Conservation (phyloP, 345 rosid species). For the Hibiscus tridactylites region DNA sequence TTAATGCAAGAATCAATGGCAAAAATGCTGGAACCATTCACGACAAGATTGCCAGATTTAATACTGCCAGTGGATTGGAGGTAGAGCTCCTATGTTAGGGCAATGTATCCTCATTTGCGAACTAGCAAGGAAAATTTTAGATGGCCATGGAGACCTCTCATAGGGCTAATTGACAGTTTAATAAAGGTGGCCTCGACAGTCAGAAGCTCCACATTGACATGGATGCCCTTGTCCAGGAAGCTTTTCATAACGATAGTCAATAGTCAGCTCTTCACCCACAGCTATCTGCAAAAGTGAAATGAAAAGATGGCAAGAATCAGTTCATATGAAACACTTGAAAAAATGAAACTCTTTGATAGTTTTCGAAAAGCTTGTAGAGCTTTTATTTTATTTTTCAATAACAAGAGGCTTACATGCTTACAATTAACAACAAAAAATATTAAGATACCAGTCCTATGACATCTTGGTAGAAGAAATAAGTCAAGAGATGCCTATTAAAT, state of each 20-base stretch:
- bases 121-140: neutral
- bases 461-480: neutral
- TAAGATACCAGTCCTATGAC: neutral
- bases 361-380: too few relatives aligned
- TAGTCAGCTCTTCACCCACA: slow-evolving; percentile 79
- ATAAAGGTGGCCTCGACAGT: slow-evolving; percentile 56
- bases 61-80: neutral
- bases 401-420: neutral
- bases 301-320: neutral
- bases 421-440: too few relatives aligned
- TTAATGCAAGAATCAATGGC: neutral
- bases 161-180: slow-evolving; percentile 7
- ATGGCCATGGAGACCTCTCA: too few relatives aligned
- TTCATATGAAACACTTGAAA: neutral
- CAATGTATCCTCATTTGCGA: neutral
- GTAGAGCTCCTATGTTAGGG: neutral
- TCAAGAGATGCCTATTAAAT: neutral
- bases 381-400: neutral
- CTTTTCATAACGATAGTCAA: slow-evolving; percentile 44
- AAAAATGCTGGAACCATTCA: too few relatives aligned
- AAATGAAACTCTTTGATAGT: neutral
- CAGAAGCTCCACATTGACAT: slow-evolving; percentile 63
- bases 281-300: slow-evolving; percentile 55
- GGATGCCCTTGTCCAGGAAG: slow-evolving; percentile 50
- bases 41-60: neutral